Evolutionary conservation across 2,329 filamentous ascomycete species (phyloP), one percentile per base, ranked within the genome.

Genomic region (Penicillium sp.): DNA sequence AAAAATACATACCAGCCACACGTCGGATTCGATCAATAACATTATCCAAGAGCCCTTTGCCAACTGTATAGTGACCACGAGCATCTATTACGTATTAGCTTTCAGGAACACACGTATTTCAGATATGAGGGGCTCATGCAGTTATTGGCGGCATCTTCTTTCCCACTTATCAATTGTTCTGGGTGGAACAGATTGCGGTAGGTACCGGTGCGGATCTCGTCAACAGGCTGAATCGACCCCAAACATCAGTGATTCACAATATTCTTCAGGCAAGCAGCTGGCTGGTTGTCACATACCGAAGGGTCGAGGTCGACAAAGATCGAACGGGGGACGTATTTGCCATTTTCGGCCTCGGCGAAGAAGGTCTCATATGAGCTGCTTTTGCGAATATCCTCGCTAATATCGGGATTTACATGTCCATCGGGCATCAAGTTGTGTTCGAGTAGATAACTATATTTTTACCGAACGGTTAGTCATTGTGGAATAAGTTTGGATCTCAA

Each of bases 91-190:
- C 13, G 14, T 11, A 43, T 68, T 58, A 67, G 62, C 45, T 54
- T 40, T n/a, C 24, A 5, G 5, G 18, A 16, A 16, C 16, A 18
- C 45, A 38, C 22, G 16, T 39, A 34, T 38, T 4, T 39, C 21
- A 9, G 16, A 24, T 40, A 18, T 44, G 11, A 36, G 36, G 40
- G n/a, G 9, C 16, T 57, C 77, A 49, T 72, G 83, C 81, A 88
- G 75, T 87, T 87, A 72, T 87, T 88, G 64, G 85, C 84, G 55
- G 85, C 85, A 75, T 88, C 85, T 70, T 88, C 85, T 74, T 87
- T 87, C 64, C 85, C 85, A 69, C 82, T 86, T 64, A 88, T 82
- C 75, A 88, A 75, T 61, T 84, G 75, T 69, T 87, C 84, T 18
- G 85, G 85, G 70, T 87, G 85, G 75, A 86, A 88, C 49, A 88